Base-by-base conservation (phyloP, 305 asterid genomes). In the Ilex paraguariensis region DNA sequence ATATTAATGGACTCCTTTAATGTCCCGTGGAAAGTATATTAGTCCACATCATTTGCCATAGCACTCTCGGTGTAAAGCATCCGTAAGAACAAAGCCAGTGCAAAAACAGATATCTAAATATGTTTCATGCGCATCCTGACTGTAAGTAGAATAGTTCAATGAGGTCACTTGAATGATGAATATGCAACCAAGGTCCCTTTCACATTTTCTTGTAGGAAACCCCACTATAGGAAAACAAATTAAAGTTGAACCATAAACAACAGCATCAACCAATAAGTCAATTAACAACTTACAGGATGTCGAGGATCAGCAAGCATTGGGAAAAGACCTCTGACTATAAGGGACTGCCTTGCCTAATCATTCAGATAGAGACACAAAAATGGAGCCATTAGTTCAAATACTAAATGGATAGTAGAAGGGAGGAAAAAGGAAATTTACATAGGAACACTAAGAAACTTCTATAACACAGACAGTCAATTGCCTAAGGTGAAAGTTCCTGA, bases 241-340 rank as follows among this genome's bases (percentile, higher is more conserved):
- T 11, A 7, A 42, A 42, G 12, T 10, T 36, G 42, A 36, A 4
- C 9, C 42, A 7, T 46, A 46, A 10, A 10, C 52, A 10, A 12
- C 52, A 46, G 4, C 52, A 46, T 10, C 52, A 46, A 10, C 15
- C 13, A 46, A 46, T 3, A 46, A 46, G 7, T 10, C 50, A 52
- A 46, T 46, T 13, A 33, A 54, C 52, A 63, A 82, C 95, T 79
- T 72, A 91, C 96, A 45, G 96, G 96, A 70, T 88, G 98, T 56
- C 95, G 87, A 66, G 98, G 98, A 84, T 91, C 98, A 71, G 96
- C 96, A 30, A 91, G 95, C 88, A 91, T 80, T 48, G 98, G 98
- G 76, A 91, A 88, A 62, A 91, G 95, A 68, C 95, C 96, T 7
- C 98, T 88, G 31, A 91, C 95, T 59, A 88, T 70, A 40, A 87